These are phyloP conservation scores for Acrasis kona DNA, from an alignment of 78 protist genomes.

Conservation along the genomic window DNA sequence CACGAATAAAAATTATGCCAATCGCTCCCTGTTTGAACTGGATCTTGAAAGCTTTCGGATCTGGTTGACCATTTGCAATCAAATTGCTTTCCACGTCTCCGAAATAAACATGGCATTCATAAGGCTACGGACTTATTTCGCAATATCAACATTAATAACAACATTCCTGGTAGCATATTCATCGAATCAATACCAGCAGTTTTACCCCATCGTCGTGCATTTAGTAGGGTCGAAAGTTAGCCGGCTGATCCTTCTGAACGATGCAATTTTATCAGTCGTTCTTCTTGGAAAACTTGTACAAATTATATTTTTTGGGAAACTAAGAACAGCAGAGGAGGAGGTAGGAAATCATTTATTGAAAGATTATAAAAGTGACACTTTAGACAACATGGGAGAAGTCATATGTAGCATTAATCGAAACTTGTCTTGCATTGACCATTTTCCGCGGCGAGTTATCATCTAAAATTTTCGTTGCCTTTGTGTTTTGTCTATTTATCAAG, in stretches of 20 bases:
- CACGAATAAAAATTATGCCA: too few species aligned
- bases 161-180: background rate
- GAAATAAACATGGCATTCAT: background rate
- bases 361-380: too few species aligned
- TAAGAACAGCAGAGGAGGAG: background rate
- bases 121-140: background rate
- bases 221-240: background rate
- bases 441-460: background rate
- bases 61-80: background rate
- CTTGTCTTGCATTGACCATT: background rate
- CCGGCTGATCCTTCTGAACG: background rate
- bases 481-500: background rate
- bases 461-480: background rate
- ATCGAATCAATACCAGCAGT: background rate
- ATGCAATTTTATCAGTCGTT: background rate
- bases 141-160: background rate
- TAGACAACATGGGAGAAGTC: background rate
- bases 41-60: too few species aligned
- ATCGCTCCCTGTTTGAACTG: too few species aligned
- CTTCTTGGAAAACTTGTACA: background rate
- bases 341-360: too few species aligned
- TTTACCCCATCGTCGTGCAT: background rate
- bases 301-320: background rate
- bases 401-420: slow-evolving; percentile 1
- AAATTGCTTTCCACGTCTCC: background rate